Percentiles rank a stretch among this genome's conserved stretches.
These are phyloP conservation scores for Fragaria vesca DNA, from an alignment of 306 rosid genomes.

Conservation along the genomic window DNA sequence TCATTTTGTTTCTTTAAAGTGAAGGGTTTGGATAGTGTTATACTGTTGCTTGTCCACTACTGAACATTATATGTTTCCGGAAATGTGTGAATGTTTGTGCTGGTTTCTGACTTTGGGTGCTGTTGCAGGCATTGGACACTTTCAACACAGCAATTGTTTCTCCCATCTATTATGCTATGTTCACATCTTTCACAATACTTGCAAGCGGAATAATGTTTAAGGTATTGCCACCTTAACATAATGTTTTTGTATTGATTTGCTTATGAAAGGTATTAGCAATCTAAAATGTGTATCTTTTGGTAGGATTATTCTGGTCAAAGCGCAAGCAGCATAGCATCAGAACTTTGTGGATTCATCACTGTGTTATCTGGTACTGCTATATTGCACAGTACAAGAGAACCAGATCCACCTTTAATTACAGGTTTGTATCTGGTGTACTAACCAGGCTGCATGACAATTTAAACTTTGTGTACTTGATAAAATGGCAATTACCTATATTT, in stretches of 20 bases:
- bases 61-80: background rate
- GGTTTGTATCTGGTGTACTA: conserved; percentile 39
- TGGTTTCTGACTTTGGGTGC: conserved; percentile 1
- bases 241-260: background rate
- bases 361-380: conserved; percentile 81
- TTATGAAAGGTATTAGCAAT: background rate
- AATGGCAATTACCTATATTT: background rate
- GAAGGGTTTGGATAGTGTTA: background rate
- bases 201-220: conserved; percentile 93
- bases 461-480: background rate
- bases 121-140: conserved; percentile 76
- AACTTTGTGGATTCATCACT: conserved; percentile 81
- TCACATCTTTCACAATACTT: conserved; percentile 80
- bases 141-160: conserved; percentile 86
- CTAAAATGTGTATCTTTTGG: conserved; percentile 20
- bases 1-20: background rate
- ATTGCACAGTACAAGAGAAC: conserved; percentile 73
- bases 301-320: conserved; percentile 96
- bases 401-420: conserved; percentile 54
- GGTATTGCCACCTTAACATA: conserved; percentile 35
- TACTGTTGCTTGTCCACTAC: background rate
- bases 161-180: conserved; percentile 86
- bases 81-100: background rate
- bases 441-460: background rate
- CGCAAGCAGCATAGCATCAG: conserved; percentile 72